Percentiles rank a stretch among this genome's conserved stretches.
Conservation (phyloP, 192 early-diverging fungal genomes). For the Backusella westeae region DNA sequence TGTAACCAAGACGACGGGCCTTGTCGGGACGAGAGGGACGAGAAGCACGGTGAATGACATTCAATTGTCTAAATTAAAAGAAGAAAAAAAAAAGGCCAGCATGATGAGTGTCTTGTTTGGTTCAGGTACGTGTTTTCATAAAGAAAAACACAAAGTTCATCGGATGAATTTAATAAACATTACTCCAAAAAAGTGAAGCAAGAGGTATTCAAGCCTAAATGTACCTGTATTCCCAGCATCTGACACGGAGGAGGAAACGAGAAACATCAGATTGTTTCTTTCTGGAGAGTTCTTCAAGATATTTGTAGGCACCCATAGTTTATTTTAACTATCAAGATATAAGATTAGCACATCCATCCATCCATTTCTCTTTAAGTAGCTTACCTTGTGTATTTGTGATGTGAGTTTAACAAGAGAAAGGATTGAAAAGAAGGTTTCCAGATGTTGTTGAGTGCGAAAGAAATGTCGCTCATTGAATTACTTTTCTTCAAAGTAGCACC, state of each 20-base stretch:
- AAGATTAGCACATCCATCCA: neutral
- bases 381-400: neutral
- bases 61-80: neutral
- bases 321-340: neutral
- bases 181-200: constrained; percentile 42
- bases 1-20: too few species aligned
- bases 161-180: constrained; percentile 18
- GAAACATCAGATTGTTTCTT: constrained; percentile 99
- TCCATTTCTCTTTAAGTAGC: neutral
- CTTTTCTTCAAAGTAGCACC: too few species aligned
- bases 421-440: neutral
- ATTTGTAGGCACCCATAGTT: constrained; percentile 69
- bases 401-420: neutral
- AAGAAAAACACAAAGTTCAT: constrained; percentile 11
- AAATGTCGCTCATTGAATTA: too few species aligned
- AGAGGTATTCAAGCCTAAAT: constrained; percentile 18
- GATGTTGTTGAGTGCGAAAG: too few species aligned
- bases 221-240: constrained; percentile 98
- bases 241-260: constrained; percentile 96
- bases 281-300: constrained; percentile 94
- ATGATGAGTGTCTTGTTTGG: neutral
- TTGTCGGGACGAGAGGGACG: too few species aligned
- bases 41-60: too few species aligned
- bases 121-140: neutral
- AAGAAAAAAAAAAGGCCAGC: neutral